phyloP scores from a whole-genome alignment of 1,139 yeast genomes.

The Diutina catenulata region DNA sequence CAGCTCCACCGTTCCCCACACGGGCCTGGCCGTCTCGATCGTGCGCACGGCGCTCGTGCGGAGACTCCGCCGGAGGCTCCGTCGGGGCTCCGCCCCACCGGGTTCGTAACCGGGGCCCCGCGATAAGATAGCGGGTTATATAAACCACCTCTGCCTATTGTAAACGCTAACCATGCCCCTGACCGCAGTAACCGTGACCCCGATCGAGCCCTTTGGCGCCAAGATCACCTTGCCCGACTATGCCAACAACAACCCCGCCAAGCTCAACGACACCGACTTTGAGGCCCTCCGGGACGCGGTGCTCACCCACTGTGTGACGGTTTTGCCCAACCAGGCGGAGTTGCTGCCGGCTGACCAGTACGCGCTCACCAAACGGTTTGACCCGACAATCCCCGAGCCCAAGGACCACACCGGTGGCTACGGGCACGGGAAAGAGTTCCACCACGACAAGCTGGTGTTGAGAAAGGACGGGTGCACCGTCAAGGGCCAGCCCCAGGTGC shows the following conservation, averaged over 20 bases:
- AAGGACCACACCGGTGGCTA: slow-evolving; percentile 32
- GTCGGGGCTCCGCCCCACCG: not conserved
- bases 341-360: slow-evolving; percentile 67
- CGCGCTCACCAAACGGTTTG: slow-evolving; percentile 60
- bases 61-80: not conserved
- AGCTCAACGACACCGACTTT: slow-evolving; percentile 55
- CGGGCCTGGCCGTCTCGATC: not conserved
- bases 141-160: not conserved
- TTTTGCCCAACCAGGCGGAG: slow-evolving; percentile 57
- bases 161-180: slow-evolving; percentile 1
- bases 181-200: slow-evolving; percentile 4
- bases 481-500: slow-evolving; percentile 78
- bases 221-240: slow-evolving; percentile 49
- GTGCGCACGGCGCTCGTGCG: not conserved
- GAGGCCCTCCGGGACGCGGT: slow-evolving; percentile 49
- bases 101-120: not conserved
- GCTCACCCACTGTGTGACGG: slow-evolving; percentile 55
- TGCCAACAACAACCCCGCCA: slow-evolving; percentile 62
- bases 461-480: slow-evolving; percentile 73
- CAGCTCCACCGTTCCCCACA: too few species aligned
- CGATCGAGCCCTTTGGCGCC: slow-evolving; percentile 43
- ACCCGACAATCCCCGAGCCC: slow-evolving; percentile 51
- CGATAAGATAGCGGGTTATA: not conserved
- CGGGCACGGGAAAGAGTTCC: slow-evolving; percentile 79
- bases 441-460: slow-evolving; percentile 66